These are phyloP conservation scores for Mycosphaerella arachidis DNA, from an alignment of 2,329 filamentous ascomycete species.

Conservation along the genomic window DNA sequence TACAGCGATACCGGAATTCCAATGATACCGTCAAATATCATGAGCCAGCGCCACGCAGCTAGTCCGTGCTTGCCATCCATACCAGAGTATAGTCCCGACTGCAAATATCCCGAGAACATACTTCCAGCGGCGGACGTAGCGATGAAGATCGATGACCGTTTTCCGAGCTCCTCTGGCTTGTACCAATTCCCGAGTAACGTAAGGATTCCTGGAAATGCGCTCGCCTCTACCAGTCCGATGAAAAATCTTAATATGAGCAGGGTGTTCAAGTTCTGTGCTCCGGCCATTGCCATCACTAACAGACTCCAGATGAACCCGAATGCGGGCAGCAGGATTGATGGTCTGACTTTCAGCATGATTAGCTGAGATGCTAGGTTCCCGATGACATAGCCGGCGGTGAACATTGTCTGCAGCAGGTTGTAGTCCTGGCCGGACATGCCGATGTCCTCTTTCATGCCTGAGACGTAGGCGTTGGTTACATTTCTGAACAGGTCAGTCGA, in stretches of 20 bases:
- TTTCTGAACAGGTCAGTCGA: slow-evolving; percentile 3
- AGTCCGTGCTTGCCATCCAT: slow-evolving; percentile 15
- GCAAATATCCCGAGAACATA: slow-evolving; percentile 19
- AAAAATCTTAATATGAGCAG: slow-evolving; percentile 2
- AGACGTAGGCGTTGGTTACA: slow-evolving; percentile 43
- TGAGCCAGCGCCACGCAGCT: slow-evolving; percentile 17
- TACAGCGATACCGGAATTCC: slow-evolving; percentile 14
- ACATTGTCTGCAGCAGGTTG: slow-evolving; percentile 8
- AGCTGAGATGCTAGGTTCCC: slow-evolving; percentile 5
- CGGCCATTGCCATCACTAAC: slow-evolving; percentile 3
- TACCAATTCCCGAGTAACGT: slow-evolving; percentile 10
- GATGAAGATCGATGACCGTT: slow-evolving; percentile 16
- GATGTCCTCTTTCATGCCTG: slow-evolving; percentile 52
- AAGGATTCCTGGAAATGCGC: slow-evolving; percentile 5
- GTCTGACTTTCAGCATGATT: slow-evolving; percentile 5
- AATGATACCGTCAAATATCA: slow-evolving; percentile 19
- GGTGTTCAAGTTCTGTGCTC: slow-evolving; percentile 1
- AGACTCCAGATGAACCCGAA: slow-evolving; percentile 5
- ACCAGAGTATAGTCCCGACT: slow-evolving; percentile 16
- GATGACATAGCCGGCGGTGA: slow-evolving; percentile 3
- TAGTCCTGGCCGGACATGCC: slow-evolving; percentile 34
- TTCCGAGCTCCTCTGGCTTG: slow-evolving; percentile 14
- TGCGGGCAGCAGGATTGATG: slow-evolving; percentile 3
- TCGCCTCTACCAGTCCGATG: slow-evolving; percentile 5
- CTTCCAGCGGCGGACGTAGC: slow-evolving; percentile 12